These are phyloP conservation scores for Plasmodium inui DNA, from an alignment of 169 alveolate genomes.

Conservation along the genomic window DNA sequence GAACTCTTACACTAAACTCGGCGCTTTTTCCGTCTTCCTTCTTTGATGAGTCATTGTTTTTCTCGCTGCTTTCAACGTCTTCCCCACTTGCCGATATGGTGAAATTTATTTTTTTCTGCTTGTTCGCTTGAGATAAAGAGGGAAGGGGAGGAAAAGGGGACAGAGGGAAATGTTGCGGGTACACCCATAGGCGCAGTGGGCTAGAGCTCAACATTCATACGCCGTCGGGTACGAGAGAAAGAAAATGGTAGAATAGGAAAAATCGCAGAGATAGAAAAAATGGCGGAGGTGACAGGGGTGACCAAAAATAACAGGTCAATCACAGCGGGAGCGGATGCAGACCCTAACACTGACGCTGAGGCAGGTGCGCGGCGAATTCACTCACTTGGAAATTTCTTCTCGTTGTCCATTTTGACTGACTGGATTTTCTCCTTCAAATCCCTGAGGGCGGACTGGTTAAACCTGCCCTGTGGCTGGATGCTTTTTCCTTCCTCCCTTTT, in stretches of 20 bases:
- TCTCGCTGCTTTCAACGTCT: constrained; percentile 31
- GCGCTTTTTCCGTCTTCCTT: constrained; percentile 10
- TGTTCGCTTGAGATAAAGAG: constrained; percentile 15
- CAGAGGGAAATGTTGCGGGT: background rate
- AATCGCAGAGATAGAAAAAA: background rate
- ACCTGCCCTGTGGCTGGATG: constrained; percentile 15
- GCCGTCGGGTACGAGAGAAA: background rate
- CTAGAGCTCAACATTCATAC: background rate
- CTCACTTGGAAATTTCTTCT: constrained; percentile 69
- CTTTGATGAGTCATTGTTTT: constrained; percentile 50
- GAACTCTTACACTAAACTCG: constrained; percentile 44
- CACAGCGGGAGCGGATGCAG: background rate
- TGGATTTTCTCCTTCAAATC: constrained; percentile 72
- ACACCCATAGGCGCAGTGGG: background rate
- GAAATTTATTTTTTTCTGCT: constrained; percentile 63
- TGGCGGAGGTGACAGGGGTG: background rate
- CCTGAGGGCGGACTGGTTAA: constrained; percentile 26
- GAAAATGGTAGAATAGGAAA: background rate
- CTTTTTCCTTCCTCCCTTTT: constrained; percentile 59
- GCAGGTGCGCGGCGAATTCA: background rate
- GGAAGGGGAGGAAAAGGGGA: background rate
- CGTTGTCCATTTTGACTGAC: constrained; percentile 57
- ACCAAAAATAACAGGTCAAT: background rate
- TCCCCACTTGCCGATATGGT: constrained; percentile 40
- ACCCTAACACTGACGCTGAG: background rate